Conservation (phyloP, 2,329 filamentous ascomycete species). For the Xylariaceae sp. region DNA sequence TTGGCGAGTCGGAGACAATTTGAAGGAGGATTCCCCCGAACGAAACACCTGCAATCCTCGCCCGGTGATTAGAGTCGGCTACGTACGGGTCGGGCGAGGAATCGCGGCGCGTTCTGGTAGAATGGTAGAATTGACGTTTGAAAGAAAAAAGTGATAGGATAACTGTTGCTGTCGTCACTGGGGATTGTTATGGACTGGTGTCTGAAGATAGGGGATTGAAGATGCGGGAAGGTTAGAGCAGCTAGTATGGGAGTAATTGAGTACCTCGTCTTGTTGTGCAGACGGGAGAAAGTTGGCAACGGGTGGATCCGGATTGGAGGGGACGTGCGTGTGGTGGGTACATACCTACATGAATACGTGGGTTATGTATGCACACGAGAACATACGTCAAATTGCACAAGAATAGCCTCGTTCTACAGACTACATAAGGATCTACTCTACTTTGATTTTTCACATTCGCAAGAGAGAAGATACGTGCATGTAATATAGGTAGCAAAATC, state of each 20-base stretch:
- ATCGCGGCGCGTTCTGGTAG: conserved; percentile 4
- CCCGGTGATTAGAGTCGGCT: conserved; percentile 6
- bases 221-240: background rate
- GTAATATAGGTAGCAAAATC: too few species aligned
- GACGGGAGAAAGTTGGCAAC: conserved; percentile 3
- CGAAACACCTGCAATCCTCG: conserved; percentile 22
- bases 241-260: too few species aligned
- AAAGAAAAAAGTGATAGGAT: background rate
- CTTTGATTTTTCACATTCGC: background rate
- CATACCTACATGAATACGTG: conserved; percentile 3
- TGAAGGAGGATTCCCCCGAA: conserved; percentile 10
- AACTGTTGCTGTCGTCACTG: background rate
- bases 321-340: conserved; percentile 8
- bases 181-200: background rate
- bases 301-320: conserved; percentile 7
- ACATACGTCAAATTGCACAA: background rate
- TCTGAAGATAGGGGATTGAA: conserved; percentile 10
- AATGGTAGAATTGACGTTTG: background rate
- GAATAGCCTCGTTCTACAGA: background rate
- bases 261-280: too few species aligned
- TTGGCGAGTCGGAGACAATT: conserved; percentile 10
- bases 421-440: background rate
- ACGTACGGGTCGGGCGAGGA: conserved; percentile 15
- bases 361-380: too few species aligned
- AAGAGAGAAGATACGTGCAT: background rate